These are phyloP conservation scores for Zygoascus bituminiphila DNA, from an alignment of 805 yeast genomes.

Conservation along the genomic window DNA sequence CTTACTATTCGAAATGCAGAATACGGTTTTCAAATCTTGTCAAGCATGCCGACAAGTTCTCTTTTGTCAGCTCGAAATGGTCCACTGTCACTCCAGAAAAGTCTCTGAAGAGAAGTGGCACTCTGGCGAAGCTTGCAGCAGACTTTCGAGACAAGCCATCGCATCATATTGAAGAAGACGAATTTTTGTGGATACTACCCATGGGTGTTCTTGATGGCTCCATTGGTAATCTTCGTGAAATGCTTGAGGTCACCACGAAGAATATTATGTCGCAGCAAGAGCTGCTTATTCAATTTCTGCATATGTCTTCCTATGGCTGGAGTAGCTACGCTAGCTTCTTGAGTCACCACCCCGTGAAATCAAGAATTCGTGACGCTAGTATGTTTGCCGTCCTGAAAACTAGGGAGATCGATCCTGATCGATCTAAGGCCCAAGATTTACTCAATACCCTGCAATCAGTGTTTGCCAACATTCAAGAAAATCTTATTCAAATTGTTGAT, in stretches of 20 bases:
- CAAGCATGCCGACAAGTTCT: constrained; percentile 11
- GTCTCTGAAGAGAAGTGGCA: constrained; percentile 19
- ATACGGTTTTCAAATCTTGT: constrained; percentile 11
- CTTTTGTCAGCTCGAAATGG: constrained; percentile 6
- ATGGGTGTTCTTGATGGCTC: constrained; percentile 4
- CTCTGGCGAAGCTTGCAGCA: constrained; percentile 16
- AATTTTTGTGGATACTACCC: constrained; percentile 8
- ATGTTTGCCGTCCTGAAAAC: constrained; percentile 24
- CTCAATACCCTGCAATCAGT: constrained; percentile 38
- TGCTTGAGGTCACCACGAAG: constrained; percentile 10
- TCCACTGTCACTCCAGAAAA: constrained; percentile 6
- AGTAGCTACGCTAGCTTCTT: constrained; percentile 38
- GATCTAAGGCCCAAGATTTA: constrained; percentile 41
- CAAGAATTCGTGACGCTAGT: constrained; percentile 19
- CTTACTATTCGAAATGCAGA: constrained; percentile 26
- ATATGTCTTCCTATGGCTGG: constrained; percentile 33
- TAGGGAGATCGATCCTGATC: constrained; percentile 38
- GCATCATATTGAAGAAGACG: constrained; percentile 2
- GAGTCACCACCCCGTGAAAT: constrained; percentile 20
- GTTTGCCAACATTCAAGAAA: constrained; percentile 34
- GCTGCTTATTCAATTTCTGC: constrained; percentile 39
- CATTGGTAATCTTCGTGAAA: background rate
- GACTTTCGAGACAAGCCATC: background rate
- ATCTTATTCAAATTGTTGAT: constrained; percentile 28
- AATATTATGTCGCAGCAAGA: constrained; percentile 35